A percentile compares a stretch with the other conserved stretches of the same genome.
phyloP scores from a whole-genome alignment of 371 early-diverging fungal species.

The Nosema granulosis region DNA sequence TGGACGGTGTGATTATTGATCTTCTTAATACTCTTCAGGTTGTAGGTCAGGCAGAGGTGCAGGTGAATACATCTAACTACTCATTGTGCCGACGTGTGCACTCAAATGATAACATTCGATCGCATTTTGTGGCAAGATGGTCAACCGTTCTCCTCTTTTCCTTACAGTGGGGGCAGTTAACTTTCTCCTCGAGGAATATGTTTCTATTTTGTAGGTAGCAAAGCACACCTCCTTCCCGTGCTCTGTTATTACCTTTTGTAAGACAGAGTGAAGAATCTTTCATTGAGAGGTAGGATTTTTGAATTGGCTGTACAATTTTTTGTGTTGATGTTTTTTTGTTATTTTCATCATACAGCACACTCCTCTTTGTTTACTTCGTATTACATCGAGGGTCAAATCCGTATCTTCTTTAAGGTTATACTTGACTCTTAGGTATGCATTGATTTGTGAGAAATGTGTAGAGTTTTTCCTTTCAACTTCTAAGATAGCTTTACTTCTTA shows the following conservation, averaged over 20 bases:
- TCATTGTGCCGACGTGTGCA: no score
- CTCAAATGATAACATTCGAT: not conserved
- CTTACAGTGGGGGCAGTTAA: not conserved
- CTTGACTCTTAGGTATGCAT: no score
- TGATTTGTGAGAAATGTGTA: no score
- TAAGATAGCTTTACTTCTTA: no score
- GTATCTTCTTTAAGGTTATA: no score
- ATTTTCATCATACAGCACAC: no score
- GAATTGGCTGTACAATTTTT: no score
- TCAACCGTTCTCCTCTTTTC: not conserved
- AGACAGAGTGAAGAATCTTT: not conserved
- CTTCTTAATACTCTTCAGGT: conserved; percentile 1
- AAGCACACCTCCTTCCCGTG: not conserved
- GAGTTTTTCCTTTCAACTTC: no score
- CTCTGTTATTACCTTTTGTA: not conserved
- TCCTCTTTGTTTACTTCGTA: no score
- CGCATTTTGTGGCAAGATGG: not conserved
- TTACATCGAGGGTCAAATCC: no score
- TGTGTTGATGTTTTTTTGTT: no score
- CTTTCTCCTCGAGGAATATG: not conserved
- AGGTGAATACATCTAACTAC: conserved; percentile 17
- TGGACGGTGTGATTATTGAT: conserved; percentile 3
- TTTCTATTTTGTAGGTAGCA: not conserved
- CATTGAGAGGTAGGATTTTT: no score
- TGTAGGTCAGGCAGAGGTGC: not conserved